Evolutionary conservation across 2,329 filamentous ascomycete species (phyloP).

Genomic region (Ascochyta lentis): DNA sequence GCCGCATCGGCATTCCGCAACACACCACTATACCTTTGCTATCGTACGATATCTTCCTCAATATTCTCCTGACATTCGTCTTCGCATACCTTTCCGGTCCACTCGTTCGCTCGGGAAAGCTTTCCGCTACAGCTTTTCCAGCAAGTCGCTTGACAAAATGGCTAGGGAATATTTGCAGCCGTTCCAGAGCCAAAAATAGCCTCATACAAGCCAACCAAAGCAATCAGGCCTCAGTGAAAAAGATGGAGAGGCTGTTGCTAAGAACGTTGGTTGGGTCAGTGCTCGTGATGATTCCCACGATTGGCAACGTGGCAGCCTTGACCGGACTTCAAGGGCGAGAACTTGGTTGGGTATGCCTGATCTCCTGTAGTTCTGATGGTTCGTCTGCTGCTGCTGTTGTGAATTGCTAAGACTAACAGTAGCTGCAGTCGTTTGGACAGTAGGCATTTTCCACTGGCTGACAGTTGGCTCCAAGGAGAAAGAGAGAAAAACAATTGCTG

Average conservation of each 20-base stretch:
- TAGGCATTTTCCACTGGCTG: conserved; percentile 46
- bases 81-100: conserved; percentile 49
- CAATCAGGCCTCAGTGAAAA: conserved; percentile 27
- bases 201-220: conserved; percentile 14
- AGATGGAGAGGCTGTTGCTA: conserved; percentile 37
- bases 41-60: conserved; percentile 49
- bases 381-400: conserved; percentile 9
- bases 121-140: conserved; percentile 4
- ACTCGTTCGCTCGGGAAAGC: conserved; percentile 28
- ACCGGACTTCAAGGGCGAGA: conserved; percentile 43
- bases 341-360: conserved; percentile 51
- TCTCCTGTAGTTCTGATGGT: conserved; percentile 52
- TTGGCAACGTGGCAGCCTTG: conserved; percentile 47
- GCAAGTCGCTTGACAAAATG: conserved; percentile 23
- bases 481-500: conserved; percentile 12
- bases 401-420: not conserved
- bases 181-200: conserved; percentile 1
- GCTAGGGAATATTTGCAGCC: conserved; percentile 21
- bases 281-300: conserved; percentile 49
- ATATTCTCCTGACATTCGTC: conserved; percentile 48
- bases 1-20: conserved; percentile 50
- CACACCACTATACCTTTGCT: conserved; percentile 48
- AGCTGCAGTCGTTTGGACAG: conserved; percentile 45
- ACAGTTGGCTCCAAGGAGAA: conserved; percentile 35
- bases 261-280: conserved; percentile 44